A percentile compares a stretch with the other conserved stretches of the same genome.
Evolutionary conservation across 805 yeast genomes (phyloP).

Genomic region (Wickerhamomyces bisporus): DNA sequence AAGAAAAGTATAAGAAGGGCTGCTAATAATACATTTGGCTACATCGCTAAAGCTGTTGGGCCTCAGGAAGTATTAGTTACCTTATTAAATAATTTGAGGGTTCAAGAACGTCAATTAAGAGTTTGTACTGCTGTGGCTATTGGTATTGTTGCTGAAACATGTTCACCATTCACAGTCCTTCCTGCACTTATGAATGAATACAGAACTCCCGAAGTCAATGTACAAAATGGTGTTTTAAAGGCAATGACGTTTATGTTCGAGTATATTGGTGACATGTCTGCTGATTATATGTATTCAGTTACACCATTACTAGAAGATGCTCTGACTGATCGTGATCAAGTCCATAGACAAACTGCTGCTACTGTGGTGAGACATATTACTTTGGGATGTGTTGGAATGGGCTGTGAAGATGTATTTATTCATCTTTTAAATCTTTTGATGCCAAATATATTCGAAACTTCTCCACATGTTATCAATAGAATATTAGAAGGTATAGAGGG

Average conservation of each 20-base stretch:
- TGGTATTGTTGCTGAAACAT: slow-evolving; percentile 91
- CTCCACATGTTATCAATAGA: slow-evolving; percentile 89
- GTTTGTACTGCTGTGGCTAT: slow-evolving; percentile 98
- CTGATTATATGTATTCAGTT: slow-evolving; percentile 76
- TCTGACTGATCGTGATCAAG: slow-evolving; percentile 81
- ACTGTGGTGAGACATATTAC: slow-evolving; percentile 81
- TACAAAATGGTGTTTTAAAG: slow-evolving; percentile 92
- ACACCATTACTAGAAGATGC: slow-evolving; percentile 85
- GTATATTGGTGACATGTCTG: slow-evolving; percentile 75
- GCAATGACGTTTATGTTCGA: slow-evolving; percentile 90
- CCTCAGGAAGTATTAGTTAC: slow-evolving; percentile 92
- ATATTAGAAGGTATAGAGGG: slow-evolving; percentile 78
- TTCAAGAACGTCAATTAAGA: slow-evolving; percentile 93
- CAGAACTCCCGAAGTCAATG: slow-evolving; percentile 84
- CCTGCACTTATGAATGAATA: slow-evolving; percentile 97
- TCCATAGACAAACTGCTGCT: slow-evolving; percentile 94
- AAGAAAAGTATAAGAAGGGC: slow-evolving; percentile 72
- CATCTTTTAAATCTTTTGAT: slow-evolving; percentile 76
- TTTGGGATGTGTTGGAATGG: slow-evolving; percentile 67
- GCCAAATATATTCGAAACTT: slow-evolving; percentile 90
- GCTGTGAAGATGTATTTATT: slow-evolving; percentile 75
- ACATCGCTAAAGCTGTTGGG: slow-evolving; percentile 87
- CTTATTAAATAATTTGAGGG: slow-evolving; percentile 74
- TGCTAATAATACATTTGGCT: slow-evolving; percentile 89
- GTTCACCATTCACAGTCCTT: slow-evolving; percentile 87